Conservation (phyloP, 2,329 filamentous ascomycete genomes). For the Aspergillus sp. region DNA sequence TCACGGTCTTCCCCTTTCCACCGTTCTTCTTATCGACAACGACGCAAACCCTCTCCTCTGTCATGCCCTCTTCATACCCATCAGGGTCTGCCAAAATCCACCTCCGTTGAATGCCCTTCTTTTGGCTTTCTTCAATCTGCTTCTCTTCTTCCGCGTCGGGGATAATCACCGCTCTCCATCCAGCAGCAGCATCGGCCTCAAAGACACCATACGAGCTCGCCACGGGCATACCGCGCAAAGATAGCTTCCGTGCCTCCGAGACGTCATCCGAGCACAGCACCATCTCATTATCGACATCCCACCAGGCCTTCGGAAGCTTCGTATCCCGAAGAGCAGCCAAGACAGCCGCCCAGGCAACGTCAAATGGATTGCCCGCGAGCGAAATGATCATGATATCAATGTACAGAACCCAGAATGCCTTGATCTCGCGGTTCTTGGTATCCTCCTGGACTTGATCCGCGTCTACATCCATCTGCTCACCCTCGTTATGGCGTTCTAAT, state of each 20-base stretch:
- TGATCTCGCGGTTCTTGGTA: constrained; percentile 49
- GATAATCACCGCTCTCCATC: constrained; percentile 34
- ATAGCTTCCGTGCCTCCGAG: constrained; percentile 52
- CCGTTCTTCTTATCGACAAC: constrained; percentile 59
- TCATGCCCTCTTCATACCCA: constrained; percentile 79
- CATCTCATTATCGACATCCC: constrained; percentile 75
- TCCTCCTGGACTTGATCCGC: constrained; percentile 32
- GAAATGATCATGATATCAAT: constrained; percentile 94
- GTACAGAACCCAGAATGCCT: constrained; percentile 92
- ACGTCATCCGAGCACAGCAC: constrained; percentile 67
- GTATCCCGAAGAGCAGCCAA: constrained; percentile 77
- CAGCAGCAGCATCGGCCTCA: constrained; percentile 48
- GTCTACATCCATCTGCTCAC: constrained; percentile 46
- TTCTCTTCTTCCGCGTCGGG: constrained; percentile 26
- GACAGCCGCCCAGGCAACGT: constrained; percentile 82
- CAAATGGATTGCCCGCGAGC: constrained; percentile 85
- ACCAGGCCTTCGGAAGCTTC: constrained; percentile 70
- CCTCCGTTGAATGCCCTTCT: constrained; percentile 28
- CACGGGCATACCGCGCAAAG: constrained; percentile 64
- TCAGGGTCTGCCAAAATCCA: constrained; percentile 90
- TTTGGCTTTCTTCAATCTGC: constrained; percentile 42
- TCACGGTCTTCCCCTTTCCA: constrained; percentile 46
- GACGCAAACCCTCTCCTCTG: constrained; percentile 75
- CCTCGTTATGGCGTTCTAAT: constrained; percentile 27
- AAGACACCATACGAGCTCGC: constrained; percentile 77